A percentile compares a stretch with the other conserved stretches of the same genome.
phyloP scores from a whole-genome alignment of 148 eudicot genomes.

The Drosera capensis region DNA sequence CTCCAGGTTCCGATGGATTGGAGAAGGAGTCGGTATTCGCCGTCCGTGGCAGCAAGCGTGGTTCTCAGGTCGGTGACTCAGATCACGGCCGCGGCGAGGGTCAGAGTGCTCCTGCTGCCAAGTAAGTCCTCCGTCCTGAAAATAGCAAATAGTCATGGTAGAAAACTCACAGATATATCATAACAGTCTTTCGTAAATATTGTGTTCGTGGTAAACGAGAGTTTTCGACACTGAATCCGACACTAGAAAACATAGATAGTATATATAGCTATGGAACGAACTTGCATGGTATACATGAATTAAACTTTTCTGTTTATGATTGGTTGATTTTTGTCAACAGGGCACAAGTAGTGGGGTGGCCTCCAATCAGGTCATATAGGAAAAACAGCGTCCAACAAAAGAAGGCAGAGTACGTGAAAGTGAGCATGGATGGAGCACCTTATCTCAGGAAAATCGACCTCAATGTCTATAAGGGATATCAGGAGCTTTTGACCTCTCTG shows the following conservation, averaged over 20 bases:
- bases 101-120: slow-evolving; percentile 1
- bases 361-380: slow-evolving; percentile 9
- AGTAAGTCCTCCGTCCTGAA: too few species aligned
- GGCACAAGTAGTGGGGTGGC: slow-evolving; percentile 13
- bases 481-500: slow-evolving; percentile 5
- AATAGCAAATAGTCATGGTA: too few species aligned
- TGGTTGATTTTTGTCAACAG: not conserved
- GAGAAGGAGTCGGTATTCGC: not conserved
- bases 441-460: slow-evolving; percentile 9
- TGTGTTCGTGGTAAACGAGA: too few species aligned
- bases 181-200: too few species aligned
- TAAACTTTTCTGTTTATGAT: not conserved
- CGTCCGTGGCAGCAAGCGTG: slow-evolving; percentile 6
- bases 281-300: not conserved
- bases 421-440: slow-evolving; percentile 11
- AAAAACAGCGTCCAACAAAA: slow-evolving; percentile 2
- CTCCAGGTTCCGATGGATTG: slow-evolving; percentile 4
- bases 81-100: not conserved
- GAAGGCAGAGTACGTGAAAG: slow-evolving; percentile 12
- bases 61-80: not conserved
- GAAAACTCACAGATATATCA: too few species aligned
- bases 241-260: not conserved
- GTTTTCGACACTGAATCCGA: not conserved
- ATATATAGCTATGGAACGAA: not conserved
- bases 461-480: slow-evolving; percentile 5